Evolutionary conservation across 106 monocot genomes (phyloP).

Genomic region (Allium sativum): DNA sequence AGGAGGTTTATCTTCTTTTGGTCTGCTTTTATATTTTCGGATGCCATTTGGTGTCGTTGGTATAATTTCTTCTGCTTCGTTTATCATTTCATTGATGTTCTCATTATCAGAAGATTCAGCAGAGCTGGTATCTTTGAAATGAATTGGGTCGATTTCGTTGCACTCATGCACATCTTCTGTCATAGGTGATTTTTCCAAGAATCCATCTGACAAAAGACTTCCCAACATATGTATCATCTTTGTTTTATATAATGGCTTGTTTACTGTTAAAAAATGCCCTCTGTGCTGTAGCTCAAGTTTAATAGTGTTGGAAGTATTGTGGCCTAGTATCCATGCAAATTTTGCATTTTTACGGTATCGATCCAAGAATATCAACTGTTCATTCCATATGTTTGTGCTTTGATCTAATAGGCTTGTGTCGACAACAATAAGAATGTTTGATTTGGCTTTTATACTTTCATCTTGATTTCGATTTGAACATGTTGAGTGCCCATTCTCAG

Average conservation of each 20-base stretch:
- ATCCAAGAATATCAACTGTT: slow-evolving; percentile 37
- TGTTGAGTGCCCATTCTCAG: slow-evolving; percentile 4
- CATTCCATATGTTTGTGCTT: slow-evolving; percentile 44
- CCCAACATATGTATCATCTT: slow-evolving; percentile 38
- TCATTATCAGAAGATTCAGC: slow-evolving; percentile 25
- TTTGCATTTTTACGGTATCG: slow-evolving; percentile 24
- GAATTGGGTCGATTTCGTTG: slow-evolving; percentile 33
- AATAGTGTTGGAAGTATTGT: slow-evolving; percentile 29
- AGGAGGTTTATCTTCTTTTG: background rate
- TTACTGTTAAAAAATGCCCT: slow-evolving; percentile 28
- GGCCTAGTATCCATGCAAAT: slow-evolving; percentile 44
- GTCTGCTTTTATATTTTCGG: background rate
- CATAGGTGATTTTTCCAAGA: slow-evolving; percentile 8
- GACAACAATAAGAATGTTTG: slow-evolving; percentile 27
- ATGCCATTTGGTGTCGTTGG: background rate
- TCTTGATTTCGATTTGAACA: background rate
- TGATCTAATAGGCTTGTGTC: slow-evolving; percentile 32
- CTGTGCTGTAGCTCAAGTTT: slow-evolving; percentile 27
- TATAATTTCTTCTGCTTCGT: slow-evolving; percentile 3
- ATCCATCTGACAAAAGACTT: slow-evolving; percentile 5
- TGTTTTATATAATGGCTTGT: slow-evolving; percentile 47
- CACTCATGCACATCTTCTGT: slow-evolving; percentile 19
- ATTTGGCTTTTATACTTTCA: slow-evolving; percentile 1
- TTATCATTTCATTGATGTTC: background rate
- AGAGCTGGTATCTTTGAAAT: slow-evolving; percentile 27